Evolutionary conservation across 176 grass and related monocot genomes (phyloP), one percentile per base, ranked within the genome.

Genomic region (Rhynchospora tenuis): DNA sequence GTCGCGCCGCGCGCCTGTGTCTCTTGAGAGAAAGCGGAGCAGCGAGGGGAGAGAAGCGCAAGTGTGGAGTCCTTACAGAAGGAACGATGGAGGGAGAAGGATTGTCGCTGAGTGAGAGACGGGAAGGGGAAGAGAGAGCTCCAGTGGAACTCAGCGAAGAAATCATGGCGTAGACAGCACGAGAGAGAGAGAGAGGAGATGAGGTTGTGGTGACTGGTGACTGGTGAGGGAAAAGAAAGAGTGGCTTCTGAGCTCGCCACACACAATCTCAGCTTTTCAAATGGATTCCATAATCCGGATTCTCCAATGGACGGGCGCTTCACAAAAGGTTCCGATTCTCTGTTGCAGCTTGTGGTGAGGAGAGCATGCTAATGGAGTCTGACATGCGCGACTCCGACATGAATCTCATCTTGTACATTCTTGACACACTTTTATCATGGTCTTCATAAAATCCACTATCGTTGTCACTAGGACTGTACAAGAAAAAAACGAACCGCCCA

Each of bases 1-100:
- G 78, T 0, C 76, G 83, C 2, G 83, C 84, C 9, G 83, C 84
- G 11, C 84, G 87, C 3, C 80, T 86, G 24, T 84, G 78, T 33
- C 77, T 28, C 19, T 85, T 83, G 50, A 80, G 73, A 6, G 78
- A 70, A 55, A 83, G 45, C 58, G 81, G 77, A 29, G 79, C 84
- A 27, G 82, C 83, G 86, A 64, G 10, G 59, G 63, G 54, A 84
- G 50, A 64, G 64, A 54, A 57, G 64, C 14, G 16, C 23, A 45
- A 83, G 8, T 66, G 5, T 9, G 59, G 27, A 46, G 42, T 59
- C 78, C 45, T 45, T 58, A 64, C 20, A 17, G 24, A 1, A 15
- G 31, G 14, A 65, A 55, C 14, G 1, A 33, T 24, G 64, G 64
- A 74, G 78, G 31, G 57, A 26, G 78, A 86, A 0, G 6, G 84